These are phyloP conservation scores for Pseudogymnoascus sp. DNA, from an alignment of 2,329 filamentous ascomycete species.

Conservation along the genomic window DNA sequence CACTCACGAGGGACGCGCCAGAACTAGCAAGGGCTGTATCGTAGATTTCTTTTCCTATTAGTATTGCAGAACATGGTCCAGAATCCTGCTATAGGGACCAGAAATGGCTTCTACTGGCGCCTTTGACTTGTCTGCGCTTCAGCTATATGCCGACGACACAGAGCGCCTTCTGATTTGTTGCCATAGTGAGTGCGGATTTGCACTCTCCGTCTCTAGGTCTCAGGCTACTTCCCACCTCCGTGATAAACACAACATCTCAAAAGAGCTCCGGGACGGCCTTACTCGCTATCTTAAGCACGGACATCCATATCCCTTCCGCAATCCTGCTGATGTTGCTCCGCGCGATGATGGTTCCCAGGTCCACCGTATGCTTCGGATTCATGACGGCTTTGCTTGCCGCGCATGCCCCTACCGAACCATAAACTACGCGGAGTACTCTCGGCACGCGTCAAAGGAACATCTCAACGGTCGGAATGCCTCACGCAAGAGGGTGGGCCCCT, in stretches of 20 bases:
- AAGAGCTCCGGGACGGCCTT: background rate
- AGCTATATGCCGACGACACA: background rate
- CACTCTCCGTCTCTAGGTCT: background rate
- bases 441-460: too few species aligned
- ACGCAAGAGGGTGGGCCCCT: too few species aligned
- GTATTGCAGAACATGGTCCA: background rate
- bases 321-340: background rate
- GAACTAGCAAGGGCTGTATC: background rate
- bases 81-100: background rate
- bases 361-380: background rate
- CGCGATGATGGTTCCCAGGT: background rate
- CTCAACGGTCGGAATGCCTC: too few species aligned
- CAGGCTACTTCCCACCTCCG: background rate
- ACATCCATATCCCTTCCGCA: background rate
- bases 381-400: background rate
- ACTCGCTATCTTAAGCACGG: background rate
- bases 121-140: background rate
- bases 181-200: background rate
- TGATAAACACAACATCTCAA: background rate
- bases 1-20: background rate
- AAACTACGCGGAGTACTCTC: too few species aligned
- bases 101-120: background rate
- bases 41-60: background rate
- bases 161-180: background rate
- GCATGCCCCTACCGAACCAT: background rate